Evolutionary conservation across 352 stramenopile species (phyloP).

Genomic region (Phytophthora fragariaefolia): DNA sequence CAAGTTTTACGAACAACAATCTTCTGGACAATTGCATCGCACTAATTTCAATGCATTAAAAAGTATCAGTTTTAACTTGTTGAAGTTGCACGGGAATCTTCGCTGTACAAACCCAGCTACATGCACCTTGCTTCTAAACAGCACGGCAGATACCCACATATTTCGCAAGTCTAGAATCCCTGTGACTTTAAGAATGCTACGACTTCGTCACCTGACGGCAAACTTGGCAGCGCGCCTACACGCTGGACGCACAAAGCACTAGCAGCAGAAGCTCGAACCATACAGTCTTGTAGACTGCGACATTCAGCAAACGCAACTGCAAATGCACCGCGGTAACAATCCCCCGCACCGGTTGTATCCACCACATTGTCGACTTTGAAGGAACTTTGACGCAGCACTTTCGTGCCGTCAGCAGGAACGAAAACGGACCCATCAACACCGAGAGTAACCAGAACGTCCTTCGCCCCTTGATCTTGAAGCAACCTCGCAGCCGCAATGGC

Average conservation of each 20-base stretch:
- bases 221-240: conserved; percentile 64
- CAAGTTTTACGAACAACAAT: no score
- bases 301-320: conserved; percentile 55
- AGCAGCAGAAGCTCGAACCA: conserved; percentile 54
- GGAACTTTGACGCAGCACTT: conserved; percentile 45
- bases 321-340: conserved; percentile 75
- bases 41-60: no score
- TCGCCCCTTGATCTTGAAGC: conserved; percentile 49
- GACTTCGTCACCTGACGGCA: conserved; percentile 44
- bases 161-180: conserved; percentile 1
- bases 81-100: no score
- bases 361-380: conserved; percentile 61
- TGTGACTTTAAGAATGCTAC: conserved; percentile 33
- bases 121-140: no score
- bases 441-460: conserved; percentile 67
- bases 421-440: conserved; percentile 65
- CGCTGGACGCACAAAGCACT: conserved; percentile 67
- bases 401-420: conserved; percentile 36
- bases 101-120: no score
- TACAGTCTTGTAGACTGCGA: conserved; percentile 46
- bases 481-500: conserved; percentile 49
- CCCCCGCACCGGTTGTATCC: conserved; percentile 73
- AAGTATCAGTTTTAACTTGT: no score
- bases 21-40: no score
- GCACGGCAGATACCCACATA: neutral